These are phyloP conservation scores for Mimosa bimucronata DNA, from an alignment of 306 rosid genomes.

Conservation along the genomic window DNA sequence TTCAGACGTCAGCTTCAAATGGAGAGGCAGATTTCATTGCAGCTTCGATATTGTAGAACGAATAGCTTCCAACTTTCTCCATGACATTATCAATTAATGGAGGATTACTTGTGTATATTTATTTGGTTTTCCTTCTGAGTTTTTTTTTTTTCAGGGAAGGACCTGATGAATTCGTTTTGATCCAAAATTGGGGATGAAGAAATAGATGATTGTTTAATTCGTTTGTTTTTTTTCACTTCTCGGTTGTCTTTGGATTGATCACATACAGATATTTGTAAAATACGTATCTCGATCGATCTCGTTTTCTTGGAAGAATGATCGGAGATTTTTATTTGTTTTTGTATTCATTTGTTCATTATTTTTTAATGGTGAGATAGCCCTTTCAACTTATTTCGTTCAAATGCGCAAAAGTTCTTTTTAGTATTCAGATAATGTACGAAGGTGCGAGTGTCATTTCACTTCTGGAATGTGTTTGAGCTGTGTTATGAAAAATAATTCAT, in stretches of 20 bases:
- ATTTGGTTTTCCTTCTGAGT: background rate
- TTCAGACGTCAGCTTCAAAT: constrained; percentile 72
- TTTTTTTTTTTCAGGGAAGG: background rate
- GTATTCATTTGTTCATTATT: background rate
- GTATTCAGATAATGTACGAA: background rate
- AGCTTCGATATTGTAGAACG: constrained; percentile 57
- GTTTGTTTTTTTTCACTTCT: background rate
- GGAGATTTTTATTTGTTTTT: background rate
- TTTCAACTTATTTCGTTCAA: background rate
- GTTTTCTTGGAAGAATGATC: background rate
- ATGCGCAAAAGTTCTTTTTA: background rate
- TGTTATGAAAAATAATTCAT: background rate
- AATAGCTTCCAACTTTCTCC: constrained; percentile 52
- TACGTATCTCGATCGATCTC: background rate
- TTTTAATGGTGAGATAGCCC: background rate
- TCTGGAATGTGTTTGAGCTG: background rate
- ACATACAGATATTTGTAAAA: background rate
- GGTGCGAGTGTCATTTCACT: background rate
- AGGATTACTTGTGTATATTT: background rate
- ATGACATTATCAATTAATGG: background rate
- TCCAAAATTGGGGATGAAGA: background rate
- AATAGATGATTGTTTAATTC: background rate
- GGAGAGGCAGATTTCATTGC: constrained; percentile 76
- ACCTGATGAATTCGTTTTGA: constrained; percentile 12
- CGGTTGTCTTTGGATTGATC: background rate